Base-by-base conservation (phyloP, 2,329 filamentous ascomycete species). In the Cercospora beticola region DNA sequence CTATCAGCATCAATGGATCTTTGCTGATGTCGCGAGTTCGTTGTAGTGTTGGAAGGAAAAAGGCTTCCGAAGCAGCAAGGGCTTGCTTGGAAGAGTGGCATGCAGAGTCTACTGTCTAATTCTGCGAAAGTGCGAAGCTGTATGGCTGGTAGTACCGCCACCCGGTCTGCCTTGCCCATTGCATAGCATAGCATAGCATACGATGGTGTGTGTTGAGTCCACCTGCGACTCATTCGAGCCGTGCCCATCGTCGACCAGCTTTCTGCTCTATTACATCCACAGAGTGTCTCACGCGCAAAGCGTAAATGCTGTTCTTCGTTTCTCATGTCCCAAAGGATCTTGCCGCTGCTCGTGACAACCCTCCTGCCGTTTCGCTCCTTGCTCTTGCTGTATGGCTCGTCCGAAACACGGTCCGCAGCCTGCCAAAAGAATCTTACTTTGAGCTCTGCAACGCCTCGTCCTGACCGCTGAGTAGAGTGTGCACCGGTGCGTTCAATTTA, bases 401-500 rank as follows among this genome's bases (percentile, higher is more conserved):
- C 58, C 21, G 8, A 36, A 56, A 49, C 16, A 23, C 18, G 46
- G 46, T 14, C 46, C 18, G 21, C 46, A 56, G 49, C 23, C 49
- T 56, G 49, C 23, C 23, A 56, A 56, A 56, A 56, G 23, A n/a
- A 9, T 16, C 23, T 49, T 43, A 62, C 60, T 62, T 62, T 18
- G 60, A 62, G 60, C 60, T 62, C 8, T 31, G 49, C 62, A 65
- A 52, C 16, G 62, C 78, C 74, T 82, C 77, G 72, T 83, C 81
- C 78, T 90, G 88, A 71, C 87, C 87, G 57, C 85, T 90, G 71
- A 99, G 87, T 43, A 99, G 88, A 54, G 94, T 97, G 79, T 91
- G 88, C 63, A 94, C 90, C 10, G 93, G 93, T 66, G 90, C 90
- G 74, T 90, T 88, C 74, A 99, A 90, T 86, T 97, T 95, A 71